A percentile compares a stretch with the other conserved stretches of the same genome.
phyloP scores from a whole-genome alignment of 148 eudicot species.

The Rhododendron griersonianum region DNA sequence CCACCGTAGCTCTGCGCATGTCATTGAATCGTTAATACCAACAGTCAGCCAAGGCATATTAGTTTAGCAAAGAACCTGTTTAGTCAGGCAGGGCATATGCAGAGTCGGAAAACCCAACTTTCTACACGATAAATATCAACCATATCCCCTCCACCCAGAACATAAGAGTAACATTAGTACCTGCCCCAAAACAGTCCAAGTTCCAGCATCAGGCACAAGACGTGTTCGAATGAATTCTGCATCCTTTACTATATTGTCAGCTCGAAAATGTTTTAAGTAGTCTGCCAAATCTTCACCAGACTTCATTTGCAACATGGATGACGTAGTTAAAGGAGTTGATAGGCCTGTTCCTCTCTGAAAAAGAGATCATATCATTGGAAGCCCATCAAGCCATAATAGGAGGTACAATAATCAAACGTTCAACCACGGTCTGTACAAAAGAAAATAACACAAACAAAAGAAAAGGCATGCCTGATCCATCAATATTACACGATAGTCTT shows the following conservation, averaged over 20 bases:
- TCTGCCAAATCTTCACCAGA: conserved; percentile 59
- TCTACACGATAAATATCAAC: background rate
- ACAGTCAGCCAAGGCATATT: background rate
- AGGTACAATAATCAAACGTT: conserved; percentile 1
- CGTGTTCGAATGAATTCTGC: conserved; percentile 80
- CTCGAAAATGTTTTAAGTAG: conserved; percentile 79
- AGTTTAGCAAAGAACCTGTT: background rate
- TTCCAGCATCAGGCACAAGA: conserved; percentile 72
- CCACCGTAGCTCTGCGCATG: conserved; percentile 86
- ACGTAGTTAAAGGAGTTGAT: conserved; percentile 75
- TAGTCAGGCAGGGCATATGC: background rate
- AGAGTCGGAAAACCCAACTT: background rate
- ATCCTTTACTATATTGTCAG: conserved; percentile 86
- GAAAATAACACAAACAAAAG: background rate
- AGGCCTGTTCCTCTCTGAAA: conserved; percentile 96
- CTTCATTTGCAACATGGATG: conserved; percentile 81
- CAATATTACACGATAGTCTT: conserved; percentile 67
- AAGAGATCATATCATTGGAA: conserved; percentile 19
- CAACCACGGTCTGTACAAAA: conserved; percentile 6
- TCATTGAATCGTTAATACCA: background rate
- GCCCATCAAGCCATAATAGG: conserved; percentile 11
- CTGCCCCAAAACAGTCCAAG: conserved; percentile 96
- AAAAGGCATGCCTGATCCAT: conserved; percentile 76
- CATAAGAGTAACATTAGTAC: conserved; percentile 20
- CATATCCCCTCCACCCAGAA: background rate